These are phyloP conservation scores for Boletus vermiculosoides DNA, from an alignment of 768 basidiomycete species.

Conservation along the genomic window DNA sequence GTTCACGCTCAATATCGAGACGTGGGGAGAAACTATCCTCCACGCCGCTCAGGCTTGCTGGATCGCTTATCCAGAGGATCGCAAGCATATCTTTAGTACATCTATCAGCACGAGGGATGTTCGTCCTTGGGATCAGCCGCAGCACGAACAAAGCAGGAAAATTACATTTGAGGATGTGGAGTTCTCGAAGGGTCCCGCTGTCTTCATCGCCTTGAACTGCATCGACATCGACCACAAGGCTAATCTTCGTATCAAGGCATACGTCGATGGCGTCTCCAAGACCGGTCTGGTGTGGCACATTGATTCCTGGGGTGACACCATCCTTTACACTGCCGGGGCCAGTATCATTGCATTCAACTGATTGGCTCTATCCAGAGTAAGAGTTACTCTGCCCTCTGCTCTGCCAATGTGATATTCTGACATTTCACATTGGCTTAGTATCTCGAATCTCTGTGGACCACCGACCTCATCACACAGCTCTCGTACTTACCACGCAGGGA, in stretches of 20 bases:
- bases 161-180: slow-evolving; percentile 5
- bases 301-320: slow-evolving; percentile 11
- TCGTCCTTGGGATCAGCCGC: slow-evolving; percentile 1
- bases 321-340: background rate
- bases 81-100: slow-evolving; percentile 16
- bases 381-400: background rate
- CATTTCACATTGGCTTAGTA: background rate
- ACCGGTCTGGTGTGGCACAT: slow-evolving; percentile 6
- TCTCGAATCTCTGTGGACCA: background rate
- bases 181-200: slow-evolving; percentile 15
- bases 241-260: slow-evolving; percentile 13
- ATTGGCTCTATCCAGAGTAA: background rate
- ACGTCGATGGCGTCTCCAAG: slow-evolving; percentile 9
- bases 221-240: slow-evolving; percentile 9
- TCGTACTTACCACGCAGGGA: too few species aligned
- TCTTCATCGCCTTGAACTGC: slow-evolving; percentile 21
- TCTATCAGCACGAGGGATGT: slow-evolving; percentile 11
- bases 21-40: slow-evolving; percentile 9
- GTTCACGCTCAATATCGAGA: slow-evolving; percentile 17
- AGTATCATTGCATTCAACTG: background rate
- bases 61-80: slow-evolving; percentile 24
- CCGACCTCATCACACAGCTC: background rate
- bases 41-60: slow-evolving; percentile 5
- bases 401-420: background rate
- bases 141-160: background rate